Evolutionary conservation across 768 basidiomycete genomes (phyloP).

Genomic region (Serpula lacrymans): DNA sequence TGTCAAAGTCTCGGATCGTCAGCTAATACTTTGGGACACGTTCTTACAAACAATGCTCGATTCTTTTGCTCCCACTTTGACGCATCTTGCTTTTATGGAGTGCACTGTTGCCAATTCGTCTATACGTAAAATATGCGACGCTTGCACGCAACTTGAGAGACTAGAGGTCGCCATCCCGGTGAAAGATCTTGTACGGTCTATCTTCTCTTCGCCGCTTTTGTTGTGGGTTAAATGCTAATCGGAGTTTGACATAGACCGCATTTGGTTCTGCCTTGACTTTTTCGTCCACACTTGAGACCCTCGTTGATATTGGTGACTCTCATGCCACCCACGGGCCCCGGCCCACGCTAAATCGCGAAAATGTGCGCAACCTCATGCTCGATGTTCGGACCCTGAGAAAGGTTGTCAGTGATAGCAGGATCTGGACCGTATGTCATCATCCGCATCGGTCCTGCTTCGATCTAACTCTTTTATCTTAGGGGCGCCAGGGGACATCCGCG

Average conservation of each 20-base stretch:
- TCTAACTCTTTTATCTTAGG: conserved; percentile 17
- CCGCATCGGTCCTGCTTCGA: conserved; percentile 1
- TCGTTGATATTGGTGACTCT: conserved; percentile 41
- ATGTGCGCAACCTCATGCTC: conserved; percentile 39
- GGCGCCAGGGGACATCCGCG: conserved; percentile 17
- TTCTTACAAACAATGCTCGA: conserved; percentile 44
- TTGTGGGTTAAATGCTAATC: neutral
- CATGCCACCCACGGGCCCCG: conserved; percentile 41
- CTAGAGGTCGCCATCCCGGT: conserved; percentile 49
- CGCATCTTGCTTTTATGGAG: conserved; percentile 44
- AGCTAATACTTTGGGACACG: conserved; percentile 31
- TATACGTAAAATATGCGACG: conserved; percentile 37
- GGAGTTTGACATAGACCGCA: conserved; percentile 18
- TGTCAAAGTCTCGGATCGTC: conserved; percentile 40
- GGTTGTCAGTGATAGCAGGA: conserved; percentile 45
- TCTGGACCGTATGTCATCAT: conserved; percentile 51
- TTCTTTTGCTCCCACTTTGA: conserved; percentile 39
- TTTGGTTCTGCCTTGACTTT: conserved; percentile 35
- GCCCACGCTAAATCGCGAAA: conserved; percentile 34
- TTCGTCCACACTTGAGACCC: conserved; percentile 37
- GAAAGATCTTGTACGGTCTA: conserved; percentile 42
- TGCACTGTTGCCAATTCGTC: conserved; percentile 38
- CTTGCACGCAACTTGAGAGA: conserved; percentile 45
- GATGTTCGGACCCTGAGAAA: conserved; percentile 37
- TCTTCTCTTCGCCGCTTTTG: neutral